Percentiles rank a stretch among this genome's conserved stretches.
Evolutionary conservation across 2,329 filamentous ascomycete species (phyloP).

Genomic region (Ophiocordyceps camponoti-saundersi): DNA sequence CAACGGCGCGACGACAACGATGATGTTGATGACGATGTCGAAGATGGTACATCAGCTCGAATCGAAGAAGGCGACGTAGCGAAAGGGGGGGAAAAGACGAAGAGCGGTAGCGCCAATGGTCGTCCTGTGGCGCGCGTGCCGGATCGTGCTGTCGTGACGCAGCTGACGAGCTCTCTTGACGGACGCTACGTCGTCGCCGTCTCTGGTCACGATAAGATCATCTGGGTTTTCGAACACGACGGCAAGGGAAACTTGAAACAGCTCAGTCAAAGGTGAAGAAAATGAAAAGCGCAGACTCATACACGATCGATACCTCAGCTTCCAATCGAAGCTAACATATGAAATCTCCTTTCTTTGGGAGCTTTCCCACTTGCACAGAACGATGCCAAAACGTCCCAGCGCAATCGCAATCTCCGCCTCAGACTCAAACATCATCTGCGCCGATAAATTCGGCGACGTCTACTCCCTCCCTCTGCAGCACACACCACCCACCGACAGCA

Average conservation of each 20-base stretch:
- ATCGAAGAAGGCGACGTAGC: slow-evolving; percentile 3
- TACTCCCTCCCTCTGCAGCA: slow-evolving; percentile 59
- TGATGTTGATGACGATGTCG: neutral
- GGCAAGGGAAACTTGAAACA: slow-evolving; percentile 43
- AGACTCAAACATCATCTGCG: slow-evolving; percentile 60
- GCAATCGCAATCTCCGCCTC: slow-evolving; percentile 48
- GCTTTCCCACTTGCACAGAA: too few species aligned
- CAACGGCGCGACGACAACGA: slow-evolving; percentile 13
- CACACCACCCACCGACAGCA: neutral
- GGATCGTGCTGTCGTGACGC: slow-evolving; percentile 49
- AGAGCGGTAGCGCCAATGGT: slow-evolving; percentile 11
- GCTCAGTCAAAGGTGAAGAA: slow-evolving; percentile 50
- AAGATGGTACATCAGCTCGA: slow-evolving; percentile 6
- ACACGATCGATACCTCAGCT: neutral
- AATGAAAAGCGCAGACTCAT: neutral
- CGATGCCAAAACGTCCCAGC: slow-evolving; percentile 81
- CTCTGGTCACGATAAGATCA: slow-evolving; percentile 79
- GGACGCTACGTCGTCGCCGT: slow-evolving; percentile 57
- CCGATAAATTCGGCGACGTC: slow-evolving; percentile 95
- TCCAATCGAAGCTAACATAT: neutral
- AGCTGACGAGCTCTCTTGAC: slow-evolving; percentile 45
- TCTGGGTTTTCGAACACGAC: slow-evolving; percentile 64
- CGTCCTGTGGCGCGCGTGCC: slow-evolving; percentile 15
- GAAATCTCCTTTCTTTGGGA: too few species aligned
- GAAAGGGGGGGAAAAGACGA: neutral